These are phyloP conservation scores for Cytospora mali DNA, from an alignment of 2,329 filamentous ascomycete genomes.

Conservation along the genomic window DNA sequence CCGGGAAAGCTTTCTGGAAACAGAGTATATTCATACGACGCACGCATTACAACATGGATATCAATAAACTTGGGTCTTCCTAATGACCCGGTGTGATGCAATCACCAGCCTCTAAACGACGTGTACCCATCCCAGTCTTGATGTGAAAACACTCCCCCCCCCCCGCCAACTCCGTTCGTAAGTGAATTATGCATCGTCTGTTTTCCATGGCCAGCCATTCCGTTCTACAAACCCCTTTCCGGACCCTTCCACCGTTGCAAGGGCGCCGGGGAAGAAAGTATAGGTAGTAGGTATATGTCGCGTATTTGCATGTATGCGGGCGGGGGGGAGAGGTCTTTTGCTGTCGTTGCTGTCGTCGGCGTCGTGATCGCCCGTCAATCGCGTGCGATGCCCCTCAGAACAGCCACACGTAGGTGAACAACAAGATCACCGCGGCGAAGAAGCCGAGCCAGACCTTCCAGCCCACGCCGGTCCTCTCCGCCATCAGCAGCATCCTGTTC, in stretches of 20 bases:
- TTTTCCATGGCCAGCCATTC: conserved; percentile 11
- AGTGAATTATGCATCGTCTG: conserved; percentile 8
- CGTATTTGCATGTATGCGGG: too few relatives aligned
- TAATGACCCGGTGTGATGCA: background rate
- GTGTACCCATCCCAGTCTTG: conserved; percentile 10
- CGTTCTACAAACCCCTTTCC: background rate
- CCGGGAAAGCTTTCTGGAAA: background rate
- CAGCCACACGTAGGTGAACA: conserved; percentile 94
- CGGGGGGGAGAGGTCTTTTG: too few relatives aligned
- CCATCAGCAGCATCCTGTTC: conserved; percentile 97
- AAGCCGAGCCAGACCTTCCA: conserved; percentile 95
- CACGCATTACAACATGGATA: conserved; percentile 24
- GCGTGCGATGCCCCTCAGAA: conserved; percentile 63
- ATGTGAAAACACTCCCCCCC: conserved; percentile 13
- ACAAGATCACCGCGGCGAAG: conserved; percentile 76
- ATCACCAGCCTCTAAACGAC: conserved; percentile 2
- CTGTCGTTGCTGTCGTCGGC: background rate
- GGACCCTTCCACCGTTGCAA: background rate
- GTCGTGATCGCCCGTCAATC: background rate
- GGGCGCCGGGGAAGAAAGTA: background rate
- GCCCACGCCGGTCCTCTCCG: conserved; percentile 87
- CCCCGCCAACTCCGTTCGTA: conserved; percentile 24
- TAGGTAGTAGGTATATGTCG: background rate
- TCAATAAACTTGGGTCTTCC: conserved; percentile 15
- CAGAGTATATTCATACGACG: conserved; percentile 5